Percentiles rank a stretch among this genome's conserved stretches.
Evolutionary conservation across 2,329 filamentous ascomycete genomes (phyloP).

Genomic region (Acephala macrosclerotiorum): DNA sequence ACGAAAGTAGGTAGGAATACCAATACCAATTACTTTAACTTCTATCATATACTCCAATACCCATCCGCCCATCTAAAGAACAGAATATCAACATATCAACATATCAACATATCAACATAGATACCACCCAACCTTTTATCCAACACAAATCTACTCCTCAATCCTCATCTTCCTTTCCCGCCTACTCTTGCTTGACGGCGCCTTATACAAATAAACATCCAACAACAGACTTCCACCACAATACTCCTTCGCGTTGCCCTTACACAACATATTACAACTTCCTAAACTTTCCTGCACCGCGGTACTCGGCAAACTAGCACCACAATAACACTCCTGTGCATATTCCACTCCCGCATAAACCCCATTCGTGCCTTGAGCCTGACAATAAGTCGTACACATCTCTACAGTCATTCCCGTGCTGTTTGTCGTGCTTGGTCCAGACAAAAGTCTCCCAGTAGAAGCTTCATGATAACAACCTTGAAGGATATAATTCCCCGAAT

Average conservation of each 20-base stretch:
- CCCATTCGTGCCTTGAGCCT: constrained; percentile 59
- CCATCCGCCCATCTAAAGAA: too few relatives aligned
- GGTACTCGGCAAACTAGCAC: constrained; percentile 31
- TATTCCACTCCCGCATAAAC: constrained; percentile 66
- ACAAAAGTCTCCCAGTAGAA: constrained; percentile 53
- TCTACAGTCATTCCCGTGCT: constrained; percentile 55
- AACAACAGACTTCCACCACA: constrained; percentile 41
- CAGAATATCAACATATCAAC: too few relatives aligned
- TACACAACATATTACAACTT: constrained; percentile 38
- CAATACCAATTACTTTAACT: too few relatives aligned
- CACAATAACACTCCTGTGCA: constrained; percentile 59
- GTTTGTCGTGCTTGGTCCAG: constrained; percentile 57
- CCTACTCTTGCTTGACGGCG: background rate
- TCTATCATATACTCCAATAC: too few relatives aligned
- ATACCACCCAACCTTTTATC: background rate
- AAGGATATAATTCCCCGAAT: constrained; percentile 37
- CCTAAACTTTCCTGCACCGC: constrained; percentile 20
- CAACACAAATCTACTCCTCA: background rate
- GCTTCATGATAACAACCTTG: constrained; percentile 45
- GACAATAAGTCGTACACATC: constrained; percentile 60
- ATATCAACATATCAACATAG: background rate
- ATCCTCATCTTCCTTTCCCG: constrained; percentile 7
- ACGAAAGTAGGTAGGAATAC: too few relatives aligned
- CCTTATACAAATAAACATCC: constrained; percentile 30
- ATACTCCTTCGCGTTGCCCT: constrained; percentile 41